phyloP scores from a whole-genome alignment of 139 green algal species.

The Pycnococcus provasolii region DNA sequence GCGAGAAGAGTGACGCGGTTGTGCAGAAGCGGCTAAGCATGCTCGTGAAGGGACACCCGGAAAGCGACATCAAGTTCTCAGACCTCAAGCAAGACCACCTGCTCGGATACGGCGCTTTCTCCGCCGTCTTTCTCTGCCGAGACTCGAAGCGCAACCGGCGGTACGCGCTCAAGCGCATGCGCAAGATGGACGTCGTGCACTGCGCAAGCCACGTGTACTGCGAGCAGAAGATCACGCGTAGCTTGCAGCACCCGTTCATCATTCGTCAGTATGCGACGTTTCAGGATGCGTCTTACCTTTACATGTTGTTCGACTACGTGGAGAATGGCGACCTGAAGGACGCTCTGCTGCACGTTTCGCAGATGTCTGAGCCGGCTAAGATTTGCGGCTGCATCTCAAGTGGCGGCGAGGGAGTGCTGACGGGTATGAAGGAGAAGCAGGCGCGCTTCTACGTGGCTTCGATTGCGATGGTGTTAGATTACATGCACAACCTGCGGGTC shows the following conservation, averaged over 20 bases:
- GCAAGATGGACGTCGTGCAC: conserved; percentile 73
- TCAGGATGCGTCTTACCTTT: conserved; percentile 47
- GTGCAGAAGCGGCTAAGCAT: background rate
- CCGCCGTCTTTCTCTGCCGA: no score
- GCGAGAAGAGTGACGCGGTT: conserved; percentile 56
- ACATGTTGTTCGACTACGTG: conserved; percentile 94
- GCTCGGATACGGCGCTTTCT: no score
- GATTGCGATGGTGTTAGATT: conserved; percentile 83
- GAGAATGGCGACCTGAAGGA: conserved; percentile 91
- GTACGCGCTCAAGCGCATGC: conserved; percentile 90
- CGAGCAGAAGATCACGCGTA: conserved; percentile 86
- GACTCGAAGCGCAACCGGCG: no score
- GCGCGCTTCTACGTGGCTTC: conserved; percentile 80
- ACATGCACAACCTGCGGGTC: conserved; percentile 84
- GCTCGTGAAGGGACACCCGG: background rate
- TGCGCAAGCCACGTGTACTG: conserved; percentile 89
- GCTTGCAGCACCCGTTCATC: conserved; percentile 85
- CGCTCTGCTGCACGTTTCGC: conserved; percentile 64
- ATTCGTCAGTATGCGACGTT: conserved; percentile 89
- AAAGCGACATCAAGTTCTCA: background rate
- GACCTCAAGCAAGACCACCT: background rate
- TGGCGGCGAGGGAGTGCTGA: conserved; percentile 31
- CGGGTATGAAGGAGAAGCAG: conserved; percentile 70
- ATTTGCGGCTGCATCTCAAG: background rate
- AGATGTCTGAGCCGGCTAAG: conserved; percentile 9